These are phyloP conservation scores for Neocucurbitaria cava DNA, from an alignment of 2,329 filamentous ascomycete species.

Conservation along the genomic window DNA sequence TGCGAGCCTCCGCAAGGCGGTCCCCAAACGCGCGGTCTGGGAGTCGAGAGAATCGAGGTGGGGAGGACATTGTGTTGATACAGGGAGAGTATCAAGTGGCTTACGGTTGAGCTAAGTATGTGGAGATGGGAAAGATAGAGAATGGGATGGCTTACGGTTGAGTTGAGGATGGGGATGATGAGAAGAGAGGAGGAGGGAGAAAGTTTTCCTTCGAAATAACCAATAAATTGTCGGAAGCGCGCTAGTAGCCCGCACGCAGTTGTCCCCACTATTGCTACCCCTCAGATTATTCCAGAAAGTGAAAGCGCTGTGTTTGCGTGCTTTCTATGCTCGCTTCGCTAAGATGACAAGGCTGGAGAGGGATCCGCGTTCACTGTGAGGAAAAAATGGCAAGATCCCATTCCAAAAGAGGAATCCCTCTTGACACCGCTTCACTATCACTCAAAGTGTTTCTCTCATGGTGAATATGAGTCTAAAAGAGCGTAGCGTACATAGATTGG, in stretches of 20 bases:
- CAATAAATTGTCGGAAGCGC: neutral
- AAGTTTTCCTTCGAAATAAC: neutral
- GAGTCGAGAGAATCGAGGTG: neutral
- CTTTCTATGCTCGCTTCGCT: no score
- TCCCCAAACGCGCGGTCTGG: slow-evolving; percentile 3
- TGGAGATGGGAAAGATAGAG: no score
- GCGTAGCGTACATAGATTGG: neutral
- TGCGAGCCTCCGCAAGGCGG: slow-evolving; percentile 13
- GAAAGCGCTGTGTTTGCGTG: neutral
- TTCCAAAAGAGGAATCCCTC: neutral
- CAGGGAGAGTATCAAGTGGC: no score
- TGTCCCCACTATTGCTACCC: neutral
- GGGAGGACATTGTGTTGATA: neutral
- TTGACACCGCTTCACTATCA: neutral
- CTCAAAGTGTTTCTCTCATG: neutral
- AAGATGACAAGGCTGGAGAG: no score
- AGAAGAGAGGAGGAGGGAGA: neutral
- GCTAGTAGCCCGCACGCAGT: neutral
- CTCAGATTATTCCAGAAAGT: neutral
- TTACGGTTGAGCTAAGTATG: no score
- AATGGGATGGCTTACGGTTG: no score
- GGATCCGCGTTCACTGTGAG: neutral
- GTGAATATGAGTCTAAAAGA: neutral
- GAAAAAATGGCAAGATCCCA: neutral
- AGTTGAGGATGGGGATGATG: no score